Conservation (phyloP, 2,329 filamentous ascomycete genomes). For the Aspergillus udagawae region DNA sequence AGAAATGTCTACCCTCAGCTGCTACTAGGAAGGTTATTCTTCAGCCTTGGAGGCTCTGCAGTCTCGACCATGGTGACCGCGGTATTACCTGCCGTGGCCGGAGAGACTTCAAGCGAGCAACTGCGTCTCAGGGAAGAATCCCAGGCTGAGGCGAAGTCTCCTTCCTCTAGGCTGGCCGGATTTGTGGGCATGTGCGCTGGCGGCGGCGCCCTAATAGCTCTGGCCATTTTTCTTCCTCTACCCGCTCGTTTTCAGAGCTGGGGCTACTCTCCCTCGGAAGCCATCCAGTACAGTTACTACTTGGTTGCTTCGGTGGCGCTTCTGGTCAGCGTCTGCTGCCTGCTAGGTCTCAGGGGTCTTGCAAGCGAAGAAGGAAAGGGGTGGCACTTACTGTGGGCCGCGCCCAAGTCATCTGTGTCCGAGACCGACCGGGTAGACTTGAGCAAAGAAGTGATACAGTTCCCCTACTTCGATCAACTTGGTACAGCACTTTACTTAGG, state of each 20-base stretch:
- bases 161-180: conserved; percentile 69
- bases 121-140: conserved; percentile 3
- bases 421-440: conserved; percentile 3
- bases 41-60: conserved; percentile 88
- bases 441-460: conserved; percentile 3
- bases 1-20: conserved; percentile 84
- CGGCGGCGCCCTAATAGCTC: conserved; percentile 80
- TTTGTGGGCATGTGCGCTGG: conserved; percentile 91
- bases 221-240: conserved; percentile 78
- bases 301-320: conserved; percentile 72
- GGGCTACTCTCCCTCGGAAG: conserved; percentile 67
- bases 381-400: conserved; percentile 52
- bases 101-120: conserved; percentile 25
- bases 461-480: conserved; percentile 51
- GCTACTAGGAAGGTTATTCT: conserved; percentile 76
- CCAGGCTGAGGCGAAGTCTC: conserved; percentile 25
- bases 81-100: conserved; percentile 70
- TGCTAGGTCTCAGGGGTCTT: conserved; percentile 66
- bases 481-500: conserved; percentile 64
- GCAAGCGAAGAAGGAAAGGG: conserved; percentile 75
- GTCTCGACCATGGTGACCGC: conserved; percentile 98
- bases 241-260: conserved; percentile 73
- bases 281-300: conserved; percentile 83
- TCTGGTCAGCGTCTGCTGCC: conserved; percentile 68
- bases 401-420: not conserved